Evolutionary conservation across 768 basidiomycete species (phyloP).

Genomic region (Multifurca ochricompacta): DNA sequence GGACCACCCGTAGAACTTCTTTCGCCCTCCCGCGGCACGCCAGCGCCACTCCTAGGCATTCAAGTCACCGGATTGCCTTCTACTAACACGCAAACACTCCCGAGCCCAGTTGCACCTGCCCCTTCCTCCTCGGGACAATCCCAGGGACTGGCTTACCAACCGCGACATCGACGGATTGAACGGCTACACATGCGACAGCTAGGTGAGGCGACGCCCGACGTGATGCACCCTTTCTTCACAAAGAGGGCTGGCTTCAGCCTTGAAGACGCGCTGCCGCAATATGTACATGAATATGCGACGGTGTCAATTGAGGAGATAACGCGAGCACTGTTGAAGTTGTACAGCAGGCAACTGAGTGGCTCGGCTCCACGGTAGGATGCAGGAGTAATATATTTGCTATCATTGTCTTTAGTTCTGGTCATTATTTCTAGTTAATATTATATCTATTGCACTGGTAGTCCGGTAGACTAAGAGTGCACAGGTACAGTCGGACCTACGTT

Average conservation of each 20-base stretch:
- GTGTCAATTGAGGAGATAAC: slow-evolving; percentile 76
- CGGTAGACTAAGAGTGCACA: background rate
- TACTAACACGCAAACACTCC: background rate
- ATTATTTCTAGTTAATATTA: slow-evolving; percentile 22
- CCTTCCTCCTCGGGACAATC: slow-evolving; percentile 10
- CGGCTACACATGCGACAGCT: slow-evolving; percentile 79
- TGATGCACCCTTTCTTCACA: slow-evolving; percentile 84
- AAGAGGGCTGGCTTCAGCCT: slow-evolving; percentile 77
- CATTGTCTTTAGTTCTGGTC: slow-evolving; percentile 16
- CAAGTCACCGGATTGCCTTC: background rate
- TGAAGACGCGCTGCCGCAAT: slow-evolving; percentile 79
- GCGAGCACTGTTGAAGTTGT: slow-evolving; percentile 67
- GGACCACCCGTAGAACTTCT: slow-evolving; percentile 1
- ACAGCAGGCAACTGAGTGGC: slow-evolving; percentile 61
- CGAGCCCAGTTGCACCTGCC: slow-evolving; percentile 5
- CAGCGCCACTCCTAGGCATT: background rate
- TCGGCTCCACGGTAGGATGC: slow-evolving; percentile 7
- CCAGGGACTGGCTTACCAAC: slow-evolving; percentile 41
- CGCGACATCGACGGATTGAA: slow-evolving; percentile 59
- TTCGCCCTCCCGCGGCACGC: background rate
- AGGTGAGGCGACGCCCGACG: slow-evolving; percentile 83
- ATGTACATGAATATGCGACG: slow-evolving; percentile 83
- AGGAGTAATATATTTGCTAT: slow-evolving; percentile 3
- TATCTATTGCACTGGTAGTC: slow-evolving; percentile 10
- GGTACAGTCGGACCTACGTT: slow-evolving; percentile 37